Evolutionary conservation across 2,329 filamentous ascomycete species (phyloP).

Genomic region (Fusarium sp.): DNA sequence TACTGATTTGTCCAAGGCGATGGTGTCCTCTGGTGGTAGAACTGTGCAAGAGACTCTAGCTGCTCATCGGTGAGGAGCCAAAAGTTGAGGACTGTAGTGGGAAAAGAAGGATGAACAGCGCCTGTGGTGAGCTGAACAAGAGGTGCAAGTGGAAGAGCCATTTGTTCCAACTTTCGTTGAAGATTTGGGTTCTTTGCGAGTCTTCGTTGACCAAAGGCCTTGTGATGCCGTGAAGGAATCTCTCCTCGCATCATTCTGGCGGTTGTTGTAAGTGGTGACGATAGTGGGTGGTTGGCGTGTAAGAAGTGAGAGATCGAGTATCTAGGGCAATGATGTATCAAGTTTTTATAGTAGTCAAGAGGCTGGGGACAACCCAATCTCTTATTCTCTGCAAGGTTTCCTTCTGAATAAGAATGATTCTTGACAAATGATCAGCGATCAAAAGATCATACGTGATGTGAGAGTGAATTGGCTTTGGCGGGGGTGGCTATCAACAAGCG

Average conservation of each 20-base stretch:
- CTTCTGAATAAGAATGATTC: slow-evolving; percentile 18
- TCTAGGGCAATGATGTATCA: neutral
- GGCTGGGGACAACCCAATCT: neutral
- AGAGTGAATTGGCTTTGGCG: slow-evolving; percentile 26
- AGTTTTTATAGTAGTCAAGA: slow-evolving; percentile 10
- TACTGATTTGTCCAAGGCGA: slow-evolving; percentile 68
- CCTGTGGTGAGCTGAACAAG: slow-evolving; percentile 74
- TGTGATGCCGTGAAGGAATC: slow-evolving; percentile 50
- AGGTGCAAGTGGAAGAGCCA: slow-evolving; percentile 74
- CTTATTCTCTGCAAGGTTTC: neutral
- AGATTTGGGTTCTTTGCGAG: slow-evolving; percentile 64
- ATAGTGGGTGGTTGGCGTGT: neutral
- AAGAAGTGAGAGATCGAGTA: neutral
- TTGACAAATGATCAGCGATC: slow-evolving; percentile 17
- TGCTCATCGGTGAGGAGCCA: slow-evolving; percentile 79
- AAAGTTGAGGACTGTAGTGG: slow-evolving; percentile 74
- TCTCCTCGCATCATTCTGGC: slow-evolving; percentile 51
- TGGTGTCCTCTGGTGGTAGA: slow-evolving; percentile 77
- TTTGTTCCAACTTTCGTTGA: slow-evolving; percentile 70
- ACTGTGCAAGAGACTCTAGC: slow-evolving; percentile 76
- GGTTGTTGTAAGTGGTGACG: slow-evolving; percentile 3
- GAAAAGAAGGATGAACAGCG: slow-evolving; percentile 73
- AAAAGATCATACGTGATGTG: slow-evolving; percentile 6
- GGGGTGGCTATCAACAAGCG: slow-evolving; percentile 30
- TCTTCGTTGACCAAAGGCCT: slow-evolving; percentile 46